A percentile compares a stretch with the other conserved stretches of the same genome.
These are phyloP conservation scores for Arachis hypogaea DNA, from an alignment of 306 rosid species.

Conservation along the genomic window DNA sequence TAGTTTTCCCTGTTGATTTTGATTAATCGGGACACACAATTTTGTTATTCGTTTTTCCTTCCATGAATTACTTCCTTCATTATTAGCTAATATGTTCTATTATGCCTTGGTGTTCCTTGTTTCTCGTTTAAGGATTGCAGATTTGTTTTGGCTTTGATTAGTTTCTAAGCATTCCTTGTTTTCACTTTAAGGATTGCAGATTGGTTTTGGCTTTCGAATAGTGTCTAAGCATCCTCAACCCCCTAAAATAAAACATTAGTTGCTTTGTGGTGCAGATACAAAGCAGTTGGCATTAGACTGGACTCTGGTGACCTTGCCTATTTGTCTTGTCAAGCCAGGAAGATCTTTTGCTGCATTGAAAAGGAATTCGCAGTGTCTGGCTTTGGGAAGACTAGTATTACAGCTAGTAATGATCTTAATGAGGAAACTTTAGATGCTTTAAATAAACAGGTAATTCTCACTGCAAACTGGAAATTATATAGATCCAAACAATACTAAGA, in stretches of 20 bases:
- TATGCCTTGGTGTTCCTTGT: neutral
- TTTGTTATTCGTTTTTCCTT: neutral
- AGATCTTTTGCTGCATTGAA: constrained; percentile 68
- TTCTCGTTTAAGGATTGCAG: neutral
- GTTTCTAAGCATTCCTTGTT: neutral
- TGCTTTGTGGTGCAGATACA: constrained; percentile 64
- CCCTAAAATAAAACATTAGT: constrained; percentile 3
- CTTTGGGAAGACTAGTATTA: constrained; percentile 67
- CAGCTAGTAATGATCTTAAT: constrained; percentile 96
- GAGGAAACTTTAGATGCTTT: constrained; percentile 97
- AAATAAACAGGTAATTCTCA: constrained; percentile 78
- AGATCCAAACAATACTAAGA: neutral
- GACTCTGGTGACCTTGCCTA: constrained; percentile 97
- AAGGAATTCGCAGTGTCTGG: constrained; percentile 67
- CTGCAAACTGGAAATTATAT: constrained; percentile 12
- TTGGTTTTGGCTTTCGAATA: constrained; percentile 16
- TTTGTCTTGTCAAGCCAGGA: constrained; percentile 77
- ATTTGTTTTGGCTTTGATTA: constrained; percentile 9
- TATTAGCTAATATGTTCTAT: constrained; percentile 1
- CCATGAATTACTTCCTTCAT: constrained; percentile 9
- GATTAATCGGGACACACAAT: neutral
- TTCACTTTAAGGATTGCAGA: neutral
- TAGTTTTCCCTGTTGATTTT: neutral
- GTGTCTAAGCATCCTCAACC: neutral
- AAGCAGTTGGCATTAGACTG: constrained; percentile 82